Base-by-base conservation (phyloP, 192 early-diverging fungal genomes). In the Umbelopsis ramanniana region DNA sequence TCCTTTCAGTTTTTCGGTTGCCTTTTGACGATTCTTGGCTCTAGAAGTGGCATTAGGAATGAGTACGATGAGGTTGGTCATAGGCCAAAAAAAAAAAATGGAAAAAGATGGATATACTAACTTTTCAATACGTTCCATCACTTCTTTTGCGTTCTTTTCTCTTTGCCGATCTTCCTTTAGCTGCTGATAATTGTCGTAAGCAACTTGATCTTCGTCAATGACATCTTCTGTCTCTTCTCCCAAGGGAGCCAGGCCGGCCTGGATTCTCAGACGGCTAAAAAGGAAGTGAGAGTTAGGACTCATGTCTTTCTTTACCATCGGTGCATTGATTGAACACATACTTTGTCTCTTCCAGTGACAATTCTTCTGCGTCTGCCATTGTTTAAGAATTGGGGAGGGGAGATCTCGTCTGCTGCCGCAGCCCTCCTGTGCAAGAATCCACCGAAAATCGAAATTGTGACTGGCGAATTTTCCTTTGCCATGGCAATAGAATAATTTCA, bases 291-390 rank as follows among this genome's bases (percentile, higher is more conserved):
- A 66, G 23, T 19, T 26, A 60, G 29, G 10, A 68, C 11, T 26
- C 0, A 21, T 23, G 9, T 26, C n/a, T n/a, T n/a, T 9, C 35
- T 17, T 29, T 35, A 29, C 40, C 1, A 4, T 43, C 3, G 40
- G 6, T 43, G 8, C 40, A 5, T 11, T 0, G 40, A 12, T 43
- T 6, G 40, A 43, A 43, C 6, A 43, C 73, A 66, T 84, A 85
- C 85, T 87, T 87, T 68, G 85, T 84, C 67, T 87, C 84, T 38
- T 83, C 84, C 15, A 87, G 72, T 48, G 84, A 84, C 45, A 83
- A 73, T 54, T 69, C 72, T 38, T 82, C 80, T 43, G 83, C 78
- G 71, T 71, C 75, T 46, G 55, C 57, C 57, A 63, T 63, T 19
- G 35, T 15, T 29, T 37, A 17, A 63, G 15, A 29, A 15, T 17